A percentile compares a stretch with the other conserved stretches of the same genome.
Evolutionary conservation across 768 basidiomycete species (phyloP).

Genomic region (Rhizopogon sp.): DNA sequence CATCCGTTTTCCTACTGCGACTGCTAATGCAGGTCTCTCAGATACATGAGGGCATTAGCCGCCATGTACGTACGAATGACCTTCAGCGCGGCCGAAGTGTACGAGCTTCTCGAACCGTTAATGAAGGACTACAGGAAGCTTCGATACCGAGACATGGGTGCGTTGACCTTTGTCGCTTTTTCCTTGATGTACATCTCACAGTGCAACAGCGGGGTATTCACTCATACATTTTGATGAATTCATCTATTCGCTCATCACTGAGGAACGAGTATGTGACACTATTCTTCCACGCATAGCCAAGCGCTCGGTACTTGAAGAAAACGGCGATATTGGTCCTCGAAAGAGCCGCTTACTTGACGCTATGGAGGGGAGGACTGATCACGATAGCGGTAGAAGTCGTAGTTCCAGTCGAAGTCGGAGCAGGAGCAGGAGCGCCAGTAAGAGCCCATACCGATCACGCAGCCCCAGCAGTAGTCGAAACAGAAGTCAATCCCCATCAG

Average conservation of each 20-base stretch:
- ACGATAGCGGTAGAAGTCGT: slow-evolving; percentile 38
- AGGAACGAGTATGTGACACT: slow-evolving; percentile 95
- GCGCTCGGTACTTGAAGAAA: slow-evolving; percentile 86
- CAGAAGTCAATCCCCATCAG: slow-evolving; percentile 33
- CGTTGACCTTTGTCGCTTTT: slow-evolving; percentile 17
- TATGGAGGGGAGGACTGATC: slow-evolving; percentile 69
- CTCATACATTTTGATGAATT: slow-evolving; percentile 92
- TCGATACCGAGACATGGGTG: slow-evolving; percentile 75
- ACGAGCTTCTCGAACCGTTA: slow-evolving; percentile 89
- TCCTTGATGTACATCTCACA: neutral
- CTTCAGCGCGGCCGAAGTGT: slow-evolving; percentile 85
- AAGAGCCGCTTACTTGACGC: slow-evolving; percentile 86
- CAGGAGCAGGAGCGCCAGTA: slow-evolving; percentile 25
- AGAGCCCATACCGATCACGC: slow-evolving; percentile 19
- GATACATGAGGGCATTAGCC: slow-evolving; percentile 91
- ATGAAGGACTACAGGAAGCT: slow-evolving; percentile 93
- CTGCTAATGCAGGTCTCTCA: slow-evolving; percentile 24
- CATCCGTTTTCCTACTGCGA: neutral
- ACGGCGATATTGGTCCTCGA: slow-evolving; percentile 80
- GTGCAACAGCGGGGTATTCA: slow-evolving; percentile 67
- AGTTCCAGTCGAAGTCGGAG: slow-evolving; percentile 24
- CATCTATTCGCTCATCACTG: slow-evolving; percentile 72
- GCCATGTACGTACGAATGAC: slow-evolving; percentile 95
- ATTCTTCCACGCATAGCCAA: slow-evolving; percentile 89
- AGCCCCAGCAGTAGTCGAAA: slow-evolving; percentile 15